Conservation (phyloP, 2,329 filamentous ascomycete species). For the Teratosphaeria nubilosa region DNA sequence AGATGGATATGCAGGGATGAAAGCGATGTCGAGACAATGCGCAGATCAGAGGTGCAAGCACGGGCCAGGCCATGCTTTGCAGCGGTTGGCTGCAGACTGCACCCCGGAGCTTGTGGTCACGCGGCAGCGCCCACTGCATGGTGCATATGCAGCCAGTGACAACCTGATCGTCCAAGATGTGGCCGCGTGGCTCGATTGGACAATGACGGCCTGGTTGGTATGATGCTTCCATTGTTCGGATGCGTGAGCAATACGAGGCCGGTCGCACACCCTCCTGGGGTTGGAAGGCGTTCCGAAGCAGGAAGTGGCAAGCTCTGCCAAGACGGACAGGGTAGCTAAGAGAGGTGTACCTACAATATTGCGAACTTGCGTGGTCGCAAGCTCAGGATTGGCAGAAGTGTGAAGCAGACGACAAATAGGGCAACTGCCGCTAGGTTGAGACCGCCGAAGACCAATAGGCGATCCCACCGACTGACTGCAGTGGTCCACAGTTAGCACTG, state of each 20-base stretch:
- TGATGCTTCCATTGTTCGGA: conserved; percentile 10
- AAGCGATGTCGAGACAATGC: background rate
- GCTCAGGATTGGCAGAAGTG: conserved; percentile 73
- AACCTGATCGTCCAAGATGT: conserved; percentile 11
- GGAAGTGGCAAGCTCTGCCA: background rate
- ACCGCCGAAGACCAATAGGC: conserved; percentile 79
- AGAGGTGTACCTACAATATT: conserved; percentile 66
- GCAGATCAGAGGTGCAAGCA: conserved; percentile 1
- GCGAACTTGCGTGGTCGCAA: conserved; percentile 87
- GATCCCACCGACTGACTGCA: conserved; percentile 94
- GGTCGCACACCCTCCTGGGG: conserved; percentile 14
- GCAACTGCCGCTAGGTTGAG: conserved; percentile 83
- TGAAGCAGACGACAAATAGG: conserved; percentile 90
- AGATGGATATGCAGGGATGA: background rate
- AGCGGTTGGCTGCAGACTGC: conserved; percentile 11
- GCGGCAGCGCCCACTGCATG: conserved; percentile 19
- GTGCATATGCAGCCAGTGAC: conserved; percentile 20
- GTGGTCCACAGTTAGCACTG: conserved; percentile 21
- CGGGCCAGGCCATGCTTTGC: conserved; percentile 3
- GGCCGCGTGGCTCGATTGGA: conserved; percentile 15
- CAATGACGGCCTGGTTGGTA: conserved; percentile 2
- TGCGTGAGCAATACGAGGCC: conserved; percentile 10
- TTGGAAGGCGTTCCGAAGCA: background rate
- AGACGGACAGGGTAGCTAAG: conserved; percentile 3
- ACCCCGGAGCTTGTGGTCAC: conserved; percentile 23